These are phyloP conservation scores for Boeremia lycopersici DNA, from an alignment of 2,329 filamentous ascomycete species.

Conservation along the genomic window DNA sequence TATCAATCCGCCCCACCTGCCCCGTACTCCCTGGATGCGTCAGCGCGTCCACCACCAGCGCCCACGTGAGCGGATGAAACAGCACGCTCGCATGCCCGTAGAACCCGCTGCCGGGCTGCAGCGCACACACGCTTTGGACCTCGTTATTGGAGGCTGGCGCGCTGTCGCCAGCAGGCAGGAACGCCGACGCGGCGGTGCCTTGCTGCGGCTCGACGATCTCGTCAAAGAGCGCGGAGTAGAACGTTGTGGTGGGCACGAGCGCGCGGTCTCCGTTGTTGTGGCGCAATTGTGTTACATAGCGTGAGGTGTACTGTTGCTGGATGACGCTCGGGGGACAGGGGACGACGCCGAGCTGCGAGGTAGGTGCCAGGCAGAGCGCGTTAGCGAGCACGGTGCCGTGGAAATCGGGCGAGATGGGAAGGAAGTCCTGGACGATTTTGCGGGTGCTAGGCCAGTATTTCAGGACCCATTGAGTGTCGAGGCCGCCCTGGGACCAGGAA, in stretches of 20 bases:
- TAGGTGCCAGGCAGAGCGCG: slow-evolving; percentile 22
- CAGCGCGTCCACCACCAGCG: slow-evolving; percentile 57
- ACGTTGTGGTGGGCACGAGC: slow-evolving; percentile 61
- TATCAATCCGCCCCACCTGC: slow-evolving; percentile 47
- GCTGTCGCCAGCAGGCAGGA: slow-evolving; percentile 49
- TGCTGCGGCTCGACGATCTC: slow-evolving; percentile 60
- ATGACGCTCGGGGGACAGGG: slow-evolving; percentile 50
- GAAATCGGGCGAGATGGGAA: slow-evolving; percentile 61
- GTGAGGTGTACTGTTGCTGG: slow-evolving; percentile 56
- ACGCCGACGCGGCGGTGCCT: slow-evolving; percentile 56
- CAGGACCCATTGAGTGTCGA: slow-evolving; percentile 63
- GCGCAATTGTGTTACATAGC: slow-evolving; percentile 53
- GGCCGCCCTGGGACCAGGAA: slow-evolving; percentile 62
- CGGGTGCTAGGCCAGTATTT: slow-evolving; percentile 63
- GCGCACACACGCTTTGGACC: slow-evolving; percentile 53
- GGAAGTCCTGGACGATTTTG: slow-evolving; percentile 54
- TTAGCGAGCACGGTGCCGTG: slow-evolving; percentile 54
- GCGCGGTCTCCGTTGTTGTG: slow-evolving; percentile 56
- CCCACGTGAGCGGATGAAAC: slow-evolving; percentile 56
- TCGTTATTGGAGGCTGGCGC: slow-evolving; percentile 60
- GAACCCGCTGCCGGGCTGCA: slow-evolving; percentile 50
- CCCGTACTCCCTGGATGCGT: slow-evolving; percentile 56
- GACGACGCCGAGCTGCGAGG: slow-evolving; percentile 23
- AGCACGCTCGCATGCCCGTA: slow-evolving; percentile 60
- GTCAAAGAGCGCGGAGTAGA: slow-evolving; percentile 57